Conservation (phyloP, 805 yeast species). For the Starmera dryadoides region DNA sequence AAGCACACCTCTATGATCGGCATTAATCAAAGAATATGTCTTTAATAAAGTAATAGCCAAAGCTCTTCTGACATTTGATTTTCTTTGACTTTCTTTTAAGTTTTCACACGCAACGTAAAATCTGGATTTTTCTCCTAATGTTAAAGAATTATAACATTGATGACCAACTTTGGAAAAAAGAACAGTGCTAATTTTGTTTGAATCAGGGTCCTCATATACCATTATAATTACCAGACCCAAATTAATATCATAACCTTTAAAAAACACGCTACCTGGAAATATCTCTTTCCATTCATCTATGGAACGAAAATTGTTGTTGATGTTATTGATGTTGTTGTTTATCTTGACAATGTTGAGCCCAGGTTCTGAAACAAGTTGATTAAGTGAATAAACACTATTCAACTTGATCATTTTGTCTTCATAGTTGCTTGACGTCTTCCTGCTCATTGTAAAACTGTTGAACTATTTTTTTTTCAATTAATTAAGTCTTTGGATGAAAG, state of each 20-base stretch:
- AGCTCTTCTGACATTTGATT: constrained; percentile 60
- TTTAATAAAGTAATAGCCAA: constrained; percentile 70
- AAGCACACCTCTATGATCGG: neutral
- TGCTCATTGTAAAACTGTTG: constrained; percentile 1
- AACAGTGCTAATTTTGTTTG: constrained; percentile 43
- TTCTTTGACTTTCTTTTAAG: constrained; percentile 38
- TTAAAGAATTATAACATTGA: constrained; percentile 48
- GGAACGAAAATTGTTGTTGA: constrained; percentile 12
- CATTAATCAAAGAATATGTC: constrained; percentile 52
- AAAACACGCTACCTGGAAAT: constrained; percentile 44
- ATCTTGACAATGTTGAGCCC: constrained; percentile 15
- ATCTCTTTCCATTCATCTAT: constrained; percentile 32
- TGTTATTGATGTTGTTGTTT: constrained; percentile 12
- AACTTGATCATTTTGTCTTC: neutral
- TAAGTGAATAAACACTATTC: neutral
- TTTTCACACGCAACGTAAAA: constrained; percentile 79
- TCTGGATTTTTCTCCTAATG: constrained; percentile 51
- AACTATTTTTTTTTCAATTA: neutral
- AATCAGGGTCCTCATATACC: constrained; percentile 40
- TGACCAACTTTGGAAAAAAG: constrained; percentile 63
- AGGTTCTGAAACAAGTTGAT: constrained; percentile 8
- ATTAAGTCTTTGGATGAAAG: too few species aligned
- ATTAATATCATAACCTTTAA: constrained; percentile 40
- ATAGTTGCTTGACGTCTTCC: neutral
- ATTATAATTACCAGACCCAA: constrained; percentile 38